Evolutionary conservation across 139 green algal species (phyloP).

Genomic region (Volvox africanus): DNA sequence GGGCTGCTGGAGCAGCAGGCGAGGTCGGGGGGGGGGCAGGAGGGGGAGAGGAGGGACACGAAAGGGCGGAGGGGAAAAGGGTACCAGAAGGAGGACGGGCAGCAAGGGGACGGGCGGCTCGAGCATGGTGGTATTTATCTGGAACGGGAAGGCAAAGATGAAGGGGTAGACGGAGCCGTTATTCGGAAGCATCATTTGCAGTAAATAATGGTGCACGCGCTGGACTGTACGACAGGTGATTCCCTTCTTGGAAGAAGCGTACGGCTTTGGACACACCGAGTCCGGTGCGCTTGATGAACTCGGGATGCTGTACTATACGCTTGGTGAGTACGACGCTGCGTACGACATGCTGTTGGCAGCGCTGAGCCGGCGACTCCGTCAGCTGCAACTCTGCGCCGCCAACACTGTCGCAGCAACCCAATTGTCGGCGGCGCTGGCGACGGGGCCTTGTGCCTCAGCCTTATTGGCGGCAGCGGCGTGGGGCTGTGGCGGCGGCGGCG

Average conservation of each 20-base stretch:
- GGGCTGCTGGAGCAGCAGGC: conserved; percentile 30
- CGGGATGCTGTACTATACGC: conserved; percentile 11
- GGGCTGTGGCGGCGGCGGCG: not conserved
- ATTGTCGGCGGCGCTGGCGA: not conserved
- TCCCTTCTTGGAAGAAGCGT: not conserved
- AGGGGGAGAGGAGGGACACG: not conserved
- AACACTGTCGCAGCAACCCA: too few relatives aligned
- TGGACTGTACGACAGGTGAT: conserved; percentile 19
- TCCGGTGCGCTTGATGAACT: not conserved
- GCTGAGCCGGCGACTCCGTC: not conserved
- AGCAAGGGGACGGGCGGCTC: not conserved
- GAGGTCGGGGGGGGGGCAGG: not conserved
- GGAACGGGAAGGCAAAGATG: not conserved
- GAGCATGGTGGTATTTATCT: not conserved
- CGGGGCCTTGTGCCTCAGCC: not conserved
- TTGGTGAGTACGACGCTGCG: conserved; percentile 10
- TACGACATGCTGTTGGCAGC: conserved; percentile 2
- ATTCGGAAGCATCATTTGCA: too few relatives aligned
- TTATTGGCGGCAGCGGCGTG: not conserved
- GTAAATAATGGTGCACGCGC: too few relatives aligned
- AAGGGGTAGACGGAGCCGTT: not conserved
- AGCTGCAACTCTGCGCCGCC: not conserved
- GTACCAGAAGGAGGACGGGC: not conserved
- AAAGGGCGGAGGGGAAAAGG: not conserved
- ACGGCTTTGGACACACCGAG: not conserved